Conservation (phyloP, 768 basidiomycete species). For the Leccinum disarticulatum region DNA sequence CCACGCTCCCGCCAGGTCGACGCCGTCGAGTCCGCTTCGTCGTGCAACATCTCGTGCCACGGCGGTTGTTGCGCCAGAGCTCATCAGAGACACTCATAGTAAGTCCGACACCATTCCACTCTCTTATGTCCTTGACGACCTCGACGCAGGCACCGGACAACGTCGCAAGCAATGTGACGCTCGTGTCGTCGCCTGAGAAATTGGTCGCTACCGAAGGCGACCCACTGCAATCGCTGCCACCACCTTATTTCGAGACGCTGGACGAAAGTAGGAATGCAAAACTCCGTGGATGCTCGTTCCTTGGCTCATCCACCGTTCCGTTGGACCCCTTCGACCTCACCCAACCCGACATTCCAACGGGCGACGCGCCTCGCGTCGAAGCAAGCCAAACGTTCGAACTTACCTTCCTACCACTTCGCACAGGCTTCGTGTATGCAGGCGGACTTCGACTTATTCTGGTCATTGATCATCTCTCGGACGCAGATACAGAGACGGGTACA, state of each 20-base stretch:
- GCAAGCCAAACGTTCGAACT: constrained; percentile 61
- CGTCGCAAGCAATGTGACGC: constrained; percentile 5
- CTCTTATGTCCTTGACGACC: constrained; percentile 3
- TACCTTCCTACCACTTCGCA: constrained; percentile 54
- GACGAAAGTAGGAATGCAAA: constrained; percentile 36
- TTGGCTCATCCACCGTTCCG: constrained; percentile 52
- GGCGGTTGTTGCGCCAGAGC: constrained; percentile 24
- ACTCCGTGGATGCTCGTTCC: constrained; percentile 39
- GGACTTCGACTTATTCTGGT: constrained; percentile 70
- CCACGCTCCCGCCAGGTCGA: constrained; percentile 36
- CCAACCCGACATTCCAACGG: constrained; percentile 5
- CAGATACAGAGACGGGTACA: constrained; percentile 29
- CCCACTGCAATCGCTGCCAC: constrained; percentile 35
- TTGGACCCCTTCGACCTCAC: constrained; percentile 44
- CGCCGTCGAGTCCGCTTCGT: constrained; percentile 51
- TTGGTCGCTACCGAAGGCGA: constrained; percentile 7
- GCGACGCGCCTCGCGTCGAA: constrained; percentile 32
- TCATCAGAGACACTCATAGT: constrained; percentile 6
- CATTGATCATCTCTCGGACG: constrained; percentile 49
- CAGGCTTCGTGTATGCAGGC: constrained; percentile 64
- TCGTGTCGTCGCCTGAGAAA: constrained; percentile 18
- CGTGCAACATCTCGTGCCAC: constrained; percentile 64
- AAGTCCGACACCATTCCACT: constrained; percentile 5
- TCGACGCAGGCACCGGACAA: constrained; percentile 5
- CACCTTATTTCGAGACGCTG: constrained; percentile 45